Evolutionary conservation across 495 filamentous ascomycete genomes (phyloP), one percentile per base, ranked within the genome.

Genomic region (Podospora pseudocomata): DNA sequence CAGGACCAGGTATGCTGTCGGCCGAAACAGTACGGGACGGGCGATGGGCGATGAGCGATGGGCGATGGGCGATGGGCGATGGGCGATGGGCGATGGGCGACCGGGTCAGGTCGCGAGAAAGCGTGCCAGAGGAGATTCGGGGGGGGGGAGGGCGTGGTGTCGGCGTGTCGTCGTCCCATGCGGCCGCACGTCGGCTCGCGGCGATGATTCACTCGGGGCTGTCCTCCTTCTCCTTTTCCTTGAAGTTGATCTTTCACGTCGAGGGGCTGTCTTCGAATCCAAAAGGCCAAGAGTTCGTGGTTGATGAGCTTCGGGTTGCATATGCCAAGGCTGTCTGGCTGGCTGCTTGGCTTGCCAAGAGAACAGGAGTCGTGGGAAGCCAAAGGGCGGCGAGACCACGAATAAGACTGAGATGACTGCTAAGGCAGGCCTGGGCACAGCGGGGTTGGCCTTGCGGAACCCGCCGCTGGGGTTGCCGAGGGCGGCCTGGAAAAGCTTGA

Each of bases 321-420:
- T 78, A 76, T 78, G 76, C 76, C 76, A 78, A 78, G 76, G 73
- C 74, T 34, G 18, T 65, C 60, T 67, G 62, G 73, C 63, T 67
- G 69, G 65, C 58, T 75, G 72, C 72, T 75, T 72, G 74, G 73
- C 73, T 67, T 73, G 74, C 75, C 75, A 76, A 76, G 74, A 74
- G 68, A 67, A 64, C 55, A 58, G 65, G 71, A 71, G 67, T 39
- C 65, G 60, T 65, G 55, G 55, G 32, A 57, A 26, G 32, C 64
- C 32, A 64, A 67, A 60, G 56, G 59, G 20, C n/a, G 61, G 30
- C 13, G 56, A 27, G 60, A 18, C 64, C 60, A 65, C 34, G 68
- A 68, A 58, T 34, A 55, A 65, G 61, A 69, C 23, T 39, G 67
- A 2, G 28, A 4, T 19, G 55, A 26, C n/a, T 58, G 55, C 55